Evolutionary conservation across 768 basidiomycete species (phyloP), one percentile per base, ranked within the genome.

Genomic region (Hericium coralloides): DNA sequence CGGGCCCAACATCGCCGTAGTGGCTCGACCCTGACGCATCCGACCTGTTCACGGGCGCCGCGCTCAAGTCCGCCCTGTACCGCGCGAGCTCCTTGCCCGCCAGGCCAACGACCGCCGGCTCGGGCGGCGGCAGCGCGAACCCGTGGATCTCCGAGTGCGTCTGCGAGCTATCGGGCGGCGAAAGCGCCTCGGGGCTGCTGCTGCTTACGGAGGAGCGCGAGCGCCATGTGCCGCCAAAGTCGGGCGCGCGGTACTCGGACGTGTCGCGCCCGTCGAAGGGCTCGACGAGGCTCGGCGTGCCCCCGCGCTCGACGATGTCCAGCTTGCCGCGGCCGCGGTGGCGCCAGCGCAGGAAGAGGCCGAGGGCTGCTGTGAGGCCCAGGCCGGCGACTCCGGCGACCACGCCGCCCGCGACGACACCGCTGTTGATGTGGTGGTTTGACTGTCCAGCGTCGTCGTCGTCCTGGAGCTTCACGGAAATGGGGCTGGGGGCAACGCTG

Each of bases 351-450:
- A 47, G 15, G n/a, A 55, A 14, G 15, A 50, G 52, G 53, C 12
- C 25, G 31, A 20, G 2, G 18, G 38, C 56, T 2, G 43, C 53
- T 5, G 53, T 55, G 20, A 55, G 31, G 14, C 12, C 12, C 17
- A 59, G 14, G 4, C 57, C 4, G 6, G 23, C 57, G 49, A 61
- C 4, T 1, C 57, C 62, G 38, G 53, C 65, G 10, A 59, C 14
- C 25, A 58, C 36, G 10, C 51, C 60, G 12, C 63, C 63, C 7
- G 50, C 57, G 26, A 65, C 58, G 10, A 59, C 53, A 2, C 59
- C 58, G 0, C 54, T 38, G 43, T 56, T 38, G 20, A n/a, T 14
- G 14, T 26, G 20, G 38, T 59, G 6, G 38, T 4, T 17, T 39
- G 4, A 10, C 3, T 12, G 4, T 4, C 12, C 15, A 2, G 3